Evolutionary conservation across 73 alveolate genomes (phyloP).

Genomic region (Paramecium primaurelia): DNA sequence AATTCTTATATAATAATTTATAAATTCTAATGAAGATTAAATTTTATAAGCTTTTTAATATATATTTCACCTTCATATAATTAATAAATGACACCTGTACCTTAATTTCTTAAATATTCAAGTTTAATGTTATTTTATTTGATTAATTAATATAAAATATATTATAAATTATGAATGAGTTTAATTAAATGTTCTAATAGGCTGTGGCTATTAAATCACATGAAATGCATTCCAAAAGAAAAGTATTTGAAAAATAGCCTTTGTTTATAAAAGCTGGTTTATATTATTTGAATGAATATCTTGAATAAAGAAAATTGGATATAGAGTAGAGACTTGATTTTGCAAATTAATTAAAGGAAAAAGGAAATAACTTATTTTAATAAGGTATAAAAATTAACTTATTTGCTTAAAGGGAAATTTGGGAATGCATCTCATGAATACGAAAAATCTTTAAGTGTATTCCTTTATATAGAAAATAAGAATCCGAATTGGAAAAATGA

Average conservation of each 20-base stretch:
- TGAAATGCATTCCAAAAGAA: slow-evolving; percentile 13
- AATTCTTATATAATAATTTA: no score
- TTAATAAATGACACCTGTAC: not conserved
- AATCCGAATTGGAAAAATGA: slow-evolving; percentile 57
- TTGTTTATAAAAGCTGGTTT: slow-evolving; percentile 61
- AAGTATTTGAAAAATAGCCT: slow-evolving; percentile 47
- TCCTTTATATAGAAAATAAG: slow-evolving; percentile 45
- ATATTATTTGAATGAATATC: slow-evolving; percentile 49
- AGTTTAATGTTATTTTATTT: no score
- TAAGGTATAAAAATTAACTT: not conserved
- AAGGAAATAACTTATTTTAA: slow-evolving; percentile 29
- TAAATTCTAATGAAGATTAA: no score
- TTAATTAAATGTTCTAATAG: slow-evolving; percentile 40
- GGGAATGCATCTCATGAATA: slow-evolving; percentile 54
- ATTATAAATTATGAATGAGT: slow-evolving; percentile 42
- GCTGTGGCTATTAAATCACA: slow-evolving; percentile 65
- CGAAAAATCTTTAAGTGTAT: slow-evolving; percentile 49
- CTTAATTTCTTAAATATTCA: not conserved
- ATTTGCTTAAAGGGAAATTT: not conserved
- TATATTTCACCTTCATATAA: no score
- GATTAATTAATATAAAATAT: not conserved
- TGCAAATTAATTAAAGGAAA: slow-evolving; percentile 18
- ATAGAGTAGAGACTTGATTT: not conserved
- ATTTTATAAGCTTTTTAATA: no score
- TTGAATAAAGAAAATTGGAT: not conserved